phyloP scores from a whole-genome alignment of 495 filamentous ascomycete genomes.

The Pseudevernia furfuracea region DNA sequence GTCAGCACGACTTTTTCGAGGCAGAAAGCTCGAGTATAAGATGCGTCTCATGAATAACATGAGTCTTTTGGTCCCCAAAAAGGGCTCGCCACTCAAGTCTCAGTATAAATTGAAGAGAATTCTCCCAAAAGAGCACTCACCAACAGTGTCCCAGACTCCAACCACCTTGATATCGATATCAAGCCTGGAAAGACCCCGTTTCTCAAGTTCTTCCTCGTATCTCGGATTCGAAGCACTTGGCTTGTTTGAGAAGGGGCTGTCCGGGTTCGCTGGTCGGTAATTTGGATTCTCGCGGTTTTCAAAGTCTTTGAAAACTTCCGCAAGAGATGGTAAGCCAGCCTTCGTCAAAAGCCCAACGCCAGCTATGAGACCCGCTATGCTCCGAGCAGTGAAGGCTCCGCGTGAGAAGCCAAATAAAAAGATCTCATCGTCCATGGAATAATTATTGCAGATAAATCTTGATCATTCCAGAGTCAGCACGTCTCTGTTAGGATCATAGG shows the following conservation, averaged over 20 bases:
- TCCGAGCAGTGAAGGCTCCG: constrained; percentile 50
- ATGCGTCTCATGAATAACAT: too few relatives aligned
- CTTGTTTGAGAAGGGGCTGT: constrained; percentile 51
- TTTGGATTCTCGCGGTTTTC: constrained; percentile 32
- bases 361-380: constrained; percentile 47
- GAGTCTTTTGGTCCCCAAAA: too few relatives aligned
- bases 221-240: constrained; percentile 28
- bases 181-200: constrained; percentile 20
- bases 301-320: constrained; percentile 42
- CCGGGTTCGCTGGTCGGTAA: constrained; percentile 41
- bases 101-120: too few relatives aligned
- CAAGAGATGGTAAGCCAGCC: constrained; percentile 37
- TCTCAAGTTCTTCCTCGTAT: constrained; percentile 24
- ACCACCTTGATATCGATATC: constrained; percentile 41
- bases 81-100: too few relatives aligned
- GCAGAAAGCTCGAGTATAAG: too few relatives aligned
- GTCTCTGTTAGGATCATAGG: background rate
- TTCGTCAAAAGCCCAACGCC: constrained; percentile 42
- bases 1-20: too few relatives aligned
- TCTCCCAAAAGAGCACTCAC: too few relatives aligned
- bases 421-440: constrained; percentile 47
- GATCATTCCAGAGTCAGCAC: constrained; percentile 33
- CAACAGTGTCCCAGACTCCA: constrained; percentile 58
- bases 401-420: constrained; percentile 55
- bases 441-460: constrained; percentile 27